These are phyloP conservation scores for Funneliformis geosporum DNA, from an alignment of 192 early-diverging fungal genomes.

Conservation along the genomic window DNA sequence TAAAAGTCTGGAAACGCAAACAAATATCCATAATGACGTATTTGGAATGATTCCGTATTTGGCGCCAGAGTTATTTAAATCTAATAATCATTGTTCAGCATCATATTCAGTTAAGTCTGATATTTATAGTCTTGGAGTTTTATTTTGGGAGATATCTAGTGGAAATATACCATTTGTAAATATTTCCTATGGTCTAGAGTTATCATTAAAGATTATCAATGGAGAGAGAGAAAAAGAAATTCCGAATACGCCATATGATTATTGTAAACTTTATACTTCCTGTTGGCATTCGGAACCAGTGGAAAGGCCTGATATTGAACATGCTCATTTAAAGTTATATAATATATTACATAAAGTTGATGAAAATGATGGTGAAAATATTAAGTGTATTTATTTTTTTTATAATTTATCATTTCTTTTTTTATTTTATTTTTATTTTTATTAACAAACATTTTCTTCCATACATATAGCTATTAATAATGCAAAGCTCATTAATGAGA, in stretches of 20 bases:
- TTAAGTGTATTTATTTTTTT: too few relatives aligned
- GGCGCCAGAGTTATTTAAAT: neutral
- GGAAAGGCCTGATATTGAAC: neutral
- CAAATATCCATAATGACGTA: too few relatives aligned
- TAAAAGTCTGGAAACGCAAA: neutral
- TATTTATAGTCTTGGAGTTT: slow-evolving; percentile 20
- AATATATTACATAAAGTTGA: too few relatives aligned
- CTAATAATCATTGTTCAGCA: neutral
- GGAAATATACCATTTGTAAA: neutral
- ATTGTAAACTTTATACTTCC: slow-evolving; percentile 14
- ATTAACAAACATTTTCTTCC: too few relatives aligned
- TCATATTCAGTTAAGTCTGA: neutral
- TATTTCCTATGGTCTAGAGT: too few relatives aligned
- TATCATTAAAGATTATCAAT: neutral
- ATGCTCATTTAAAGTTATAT: neutral
- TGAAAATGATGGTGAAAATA: too few relatives aligned
- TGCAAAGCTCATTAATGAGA: too few relatives aligned
- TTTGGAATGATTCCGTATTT: neutral
- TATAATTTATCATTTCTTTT: too few relatives aligned
- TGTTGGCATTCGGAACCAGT: slow-evolving; percentile 18
- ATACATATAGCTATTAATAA: too few relatives aligned
- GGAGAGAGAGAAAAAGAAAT: neutral
- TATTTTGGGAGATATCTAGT: slow-evolving; percentile 25
- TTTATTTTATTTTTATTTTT: too few relatives aligned
- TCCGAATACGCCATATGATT: slow-evolving; percentile 1